Conservation (phyloP, 1,139 yeast genomes). For the Lodderomyces theae region DNA sequence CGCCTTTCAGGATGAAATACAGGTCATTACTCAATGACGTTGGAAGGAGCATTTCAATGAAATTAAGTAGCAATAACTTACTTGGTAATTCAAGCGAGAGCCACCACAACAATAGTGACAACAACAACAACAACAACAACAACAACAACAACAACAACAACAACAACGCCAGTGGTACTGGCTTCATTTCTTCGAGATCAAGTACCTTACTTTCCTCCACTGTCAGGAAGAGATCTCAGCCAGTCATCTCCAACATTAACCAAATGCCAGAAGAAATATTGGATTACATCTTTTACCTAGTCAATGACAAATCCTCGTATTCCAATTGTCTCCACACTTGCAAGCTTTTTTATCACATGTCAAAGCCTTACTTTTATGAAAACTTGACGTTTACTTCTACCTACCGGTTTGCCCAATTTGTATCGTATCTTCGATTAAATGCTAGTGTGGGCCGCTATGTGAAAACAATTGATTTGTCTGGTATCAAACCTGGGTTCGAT, state of each 20-base stretch:
- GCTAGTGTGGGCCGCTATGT: slow-evolving; percentile 57
- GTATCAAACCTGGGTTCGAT: slow-evolving; percentile 46
- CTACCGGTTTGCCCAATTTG: slow-evolving; percentile 75
- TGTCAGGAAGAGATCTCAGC: not conserved
- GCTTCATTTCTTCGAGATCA: slow-evolving; percentile 1
- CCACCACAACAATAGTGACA: slow-evolving; percentile 3
- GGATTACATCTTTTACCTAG: slow-evolving; percentile 30
- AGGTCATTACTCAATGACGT: slow-evolving; percentile 43
- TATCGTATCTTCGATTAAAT: slow-evolving; percentile 57
- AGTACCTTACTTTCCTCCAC: slow-evolving; percentile 4
- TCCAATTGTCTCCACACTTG: slow-evolving; percentile 48
- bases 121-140: not conserved
- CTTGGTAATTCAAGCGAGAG: slow-evolving; percentile 10
- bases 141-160: not conserved
- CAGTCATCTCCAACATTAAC: slow-evolving; percentile 14
- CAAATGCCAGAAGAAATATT: slow-evolving; percentile 37
- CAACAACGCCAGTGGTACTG: not conserved
- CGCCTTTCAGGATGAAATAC: slow-evolving; percentile 40
- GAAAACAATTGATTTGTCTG: slow-evolving; percentile 55
- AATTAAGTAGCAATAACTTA: slow-evolving; percentile 20
- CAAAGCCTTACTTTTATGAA: slow-evolving; percentile 54
- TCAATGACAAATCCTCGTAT: slow-evolving; percentile 27
- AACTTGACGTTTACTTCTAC: slow-evolving; percentile 60
- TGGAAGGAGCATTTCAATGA: slow-evolving; percentile 24
- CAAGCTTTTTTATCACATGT: slow-evolving; percentile 47